phyloP scores from a whole-genome alignment of 106 monocot species.

The Platanthera guangdongensis region DNA sequence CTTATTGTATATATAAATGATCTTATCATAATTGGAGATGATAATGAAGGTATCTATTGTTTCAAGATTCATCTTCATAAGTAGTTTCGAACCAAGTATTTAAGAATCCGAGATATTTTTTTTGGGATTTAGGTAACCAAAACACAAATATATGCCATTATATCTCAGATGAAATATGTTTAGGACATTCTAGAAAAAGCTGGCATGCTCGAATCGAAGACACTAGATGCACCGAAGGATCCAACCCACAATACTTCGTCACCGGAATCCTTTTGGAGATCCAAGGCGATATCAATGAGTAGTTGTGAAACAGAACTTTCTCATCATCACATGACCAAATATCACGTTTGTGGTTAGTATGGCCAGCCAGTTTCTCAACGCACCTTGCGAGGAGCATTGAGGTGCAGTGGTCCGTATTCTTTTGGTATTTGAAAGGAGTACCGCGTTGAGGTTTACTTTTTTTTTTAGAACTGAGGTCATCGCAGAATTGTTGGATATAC shows the following conservation, averaged over 20 bases:
- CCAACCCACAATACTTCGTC: neutral
- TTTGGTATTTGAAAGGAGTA: neutral
- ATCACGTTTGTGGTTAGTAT: neutral
- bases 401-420: neutral
- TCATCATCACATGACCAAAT: neutral
- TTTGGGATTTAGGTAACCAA: neutral
- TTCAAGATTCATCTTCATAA: neutral
- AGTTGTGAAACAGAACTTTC: neutral
- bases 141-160: neutral
- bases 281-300: neutral
- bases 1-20: neutral
- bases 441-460: neutral
- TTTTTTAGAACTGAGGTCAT: neutral
- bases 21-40: neutral
- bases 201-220: neutral
- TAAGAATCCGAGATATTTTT: neutral
- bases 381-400: neutral
- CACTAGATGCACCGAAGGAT: neutral
- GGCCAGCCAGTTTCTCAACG: neutral
- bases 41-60: neutral
- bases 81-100: too few species aligned
- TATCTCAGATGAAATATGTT: neutral
- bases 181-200: neutral
- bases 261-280: neutral
- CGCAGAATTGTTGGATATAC: neutral